Conservation (phyloP, 192 early-diverging fungal species). For the Rhizophagus clarus region DNA sequence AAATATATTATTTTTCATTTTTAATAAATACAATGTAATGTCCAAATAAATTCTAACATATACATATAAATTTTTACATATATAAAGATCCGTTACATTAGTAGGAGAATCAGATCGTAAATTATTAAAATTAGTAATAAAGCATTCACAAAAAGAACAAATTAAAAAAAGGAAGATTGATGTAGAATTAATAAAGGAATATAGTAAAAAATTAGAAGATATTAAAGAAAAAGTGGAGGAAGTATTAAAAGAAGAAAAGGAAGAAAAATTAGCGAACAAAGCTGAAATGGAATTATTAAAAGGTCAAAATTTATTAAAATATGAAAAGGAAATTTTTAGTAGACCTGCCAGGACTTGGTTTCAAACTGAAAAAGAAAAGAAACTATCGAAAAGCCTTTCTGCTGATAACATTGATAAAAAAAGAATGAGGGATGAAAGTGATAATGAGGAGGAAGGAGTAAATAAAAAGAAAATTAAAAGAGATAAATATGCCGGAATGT, state of each 20-base stretch:
- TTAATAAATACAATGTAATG: neutral
- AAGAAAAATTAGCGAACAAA: conserved; percentile 76
- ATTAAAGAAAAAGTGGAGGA: conserved; percentile 68
- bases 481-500: conserved; percentile 53
- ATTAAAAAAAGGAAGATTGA: conserved; percentile 92
- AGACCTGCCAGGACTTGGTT: conserved; percentile 96
- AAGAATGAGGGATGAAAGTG: conserved; percentile 32
- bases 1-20: neutral
- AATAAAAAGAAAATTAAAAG: conserved; percentile 43
- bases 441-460: conserved; percentile 43
- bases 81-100: conserved; percentile 76
- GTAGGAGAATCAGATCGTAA: conserved; percentile 93
- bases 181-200: conserved; percentile 73
- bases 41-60: neutral
- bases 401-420: neutral
- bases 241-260: conserved; percentile 72
- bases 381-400: conserved; percentile 17
- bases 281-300: conserved; percentile 93
- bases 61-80: neutral
- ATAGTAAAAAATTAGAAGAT: conserved; percentile 67
- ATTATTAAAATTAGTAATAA: conserved; percentile 90
- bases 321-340: conserved; percentile 84
- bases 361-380: conserved; percentile 78
- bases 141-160: conserved; percentile 71
- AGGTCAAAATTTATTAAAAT: conserved; percentile 80